These are phyloP conservation scores for Rostrohypoxylon terebratum DNA, from an alignment of 495 filamentous ascomycete genomes.

Conservation along the genomic window DNA sequence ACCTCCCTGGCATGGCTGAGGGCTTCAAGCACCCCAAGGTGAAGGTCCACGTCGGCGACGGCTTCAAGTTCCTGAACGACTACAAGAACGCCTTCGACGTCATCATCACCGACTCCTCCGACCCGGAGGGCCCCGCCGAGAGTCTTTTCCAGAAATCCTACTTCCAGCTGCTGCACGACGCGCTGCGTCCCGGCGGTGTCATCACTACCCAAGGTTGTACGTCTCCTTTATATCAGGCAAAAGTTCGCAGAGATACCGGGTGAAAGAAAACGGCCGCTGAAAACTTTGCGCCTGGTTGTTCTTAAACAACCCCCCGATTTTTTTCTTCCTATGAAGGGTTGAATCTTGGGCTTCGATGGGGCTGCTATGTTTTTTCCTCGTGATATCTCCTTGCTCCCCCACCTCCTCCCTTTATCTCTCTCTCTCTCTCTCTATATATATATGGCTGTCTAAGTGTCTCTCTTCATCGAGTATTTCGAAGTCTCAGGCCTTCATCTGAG, in stretches of 20 bases:
- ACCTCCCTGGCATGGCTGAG: conserved; percentile 92
- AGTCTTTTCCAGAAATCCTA: conserved; percentile 98
- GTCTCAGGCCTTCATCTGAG: conserved; percentile 2
- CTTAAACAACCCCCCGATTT: conserved; percentile 39
- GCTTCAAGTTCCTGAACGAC: conserved; percentile 95
- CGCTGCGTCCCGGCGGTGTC: conserved; percentile 93
- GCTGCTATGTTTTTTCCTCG: conserved; percentile 22
- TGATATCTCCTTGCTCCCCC: conserved; percentile 26
- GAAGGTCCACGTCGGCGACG: conserved; percentile 91
- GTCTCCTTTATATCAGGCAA: conserved; percentile 71
- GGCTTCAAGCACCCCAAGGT: conserved; percentile 94
- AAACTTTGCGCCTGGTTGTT: conserved; percentile 47
- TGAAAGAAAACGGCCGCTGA: conserved; percentile 43
- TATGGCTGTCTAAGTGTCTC: background rate
- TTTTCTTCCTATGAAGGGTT: conserved; percentile 33
- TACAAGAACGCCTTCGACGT: conserved; percentile 97
- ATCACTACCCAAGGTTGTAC: conserved; percentile 99
- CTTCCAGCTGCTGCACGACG: conserved; percentile 90
- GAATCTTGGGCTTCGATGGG: conserved; percentile 36
- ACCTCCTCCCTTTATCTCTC: conserved; percentile 9
- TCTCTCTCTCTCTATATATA: conserved; percentile 21
- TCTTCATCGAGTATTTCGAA: conserved; percentile 4
- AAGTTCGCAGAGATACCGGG: conserved; percentile 42
- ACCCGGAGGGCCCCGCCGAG: conserved; percentile 97
- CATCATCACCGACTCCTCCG: conserved; percentile 98